A percentile compares a stretch with the other conserved stretches of the same genome.
Conservation (phyloP, 2,329 filamentous ascomycete genomes). For the Pseudogymnoascus sp. region DNA sequence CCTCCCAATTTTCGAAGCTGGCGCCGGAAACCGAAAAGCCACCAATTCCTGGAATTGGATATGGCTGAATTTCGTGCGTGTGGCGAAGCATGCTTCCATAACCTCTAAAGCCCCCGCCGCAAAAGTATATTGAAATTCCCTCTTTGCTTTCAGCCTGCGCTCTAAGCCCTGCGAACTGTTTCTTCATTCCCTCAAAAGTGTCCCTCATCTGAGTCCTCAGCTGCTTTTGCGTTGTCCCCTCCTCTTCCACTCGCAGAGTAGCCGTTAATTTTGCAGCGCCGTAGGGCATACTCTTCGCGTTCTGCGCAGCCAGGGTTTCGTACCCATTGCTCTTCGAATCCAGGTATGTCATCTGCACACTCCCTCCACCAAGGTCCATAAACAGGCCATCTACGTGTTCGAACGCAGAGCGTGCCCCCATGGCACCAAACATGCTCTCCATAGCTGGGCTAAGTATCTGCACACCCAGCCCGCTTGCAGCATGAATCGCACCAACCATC, state of each 20-base stretch:
- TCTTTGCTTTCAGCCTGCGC: constrained; percentile 35
- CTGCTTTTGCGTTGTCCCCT: constrained; percentile 40
- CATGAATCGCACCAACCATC: constrained; percentile 60
- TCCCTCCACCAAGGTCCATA: constrained; percentile 77
- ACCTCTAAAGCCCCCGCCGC: constrained; percentile 82
- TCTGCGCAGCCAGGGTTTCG: constrained; percentile 46
- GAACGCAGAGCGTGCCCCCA: constrained; percentile 75
- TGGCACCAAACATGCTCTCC: constrained; percentile 75
- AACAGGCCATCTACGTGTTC: constrained; percentile 67
- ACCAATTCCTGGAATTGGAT: constrained; percentile 78
- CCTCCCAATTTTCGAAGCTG: constrained; percentile 51
- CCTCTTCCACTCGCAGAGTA: constrained; percentile 36
- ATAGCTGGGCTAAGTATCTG: constrained; percentile 69
- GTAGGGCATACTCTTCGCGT: constrained; percentile 54
- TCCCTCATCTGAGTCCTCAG: constrained; percentile 48
- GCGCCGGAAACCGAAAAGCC: constrained; percentile 62
- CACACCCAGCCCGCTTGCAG: constrained; percentile 61
- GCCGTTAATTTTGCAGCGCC: constrained; percentile 53
- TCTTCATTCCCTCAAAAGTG: constrained; percentile 52
- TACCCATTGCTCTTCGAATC: constrained; percentile 43
- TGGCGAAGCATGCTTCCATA: constrained; percentile 89
- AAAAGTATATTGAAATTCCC: constrained; percentile 71
- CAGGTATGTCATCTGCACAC: constrained; percentile 60
- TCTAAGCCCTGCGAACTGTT: constrained; percentile 46
- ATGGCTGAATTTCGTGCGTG: constrained; percentile 64